Evolutionary conservation across 179 eudicot genomes (phyloP).

Genomic region (Carnegiea gigantea): DNA sequence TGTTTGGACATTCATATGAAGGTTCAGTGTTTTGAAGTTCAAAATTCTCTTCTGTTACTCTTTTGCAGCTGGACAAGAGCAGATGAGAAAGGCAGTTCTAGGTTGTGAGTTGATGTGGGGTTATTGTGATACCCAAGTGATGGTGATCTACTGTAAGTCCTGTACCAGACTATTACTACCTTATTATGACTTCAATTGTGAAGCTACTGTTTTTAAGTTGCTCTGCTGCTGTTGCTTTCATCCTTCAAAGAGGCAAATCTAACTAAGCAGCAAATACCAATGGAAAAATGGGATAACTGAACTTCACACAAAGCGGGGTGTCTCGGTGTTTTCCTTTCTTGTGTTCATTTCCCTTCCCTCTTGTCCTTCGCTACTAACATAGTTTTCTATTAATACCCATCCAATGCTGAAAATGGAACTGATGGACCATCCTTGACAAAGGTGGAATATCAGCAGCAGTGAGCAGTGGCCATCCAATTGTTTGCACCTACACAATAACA

Average conservation of each 20-base stretch:
- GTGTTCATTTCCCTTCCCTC: background rate
- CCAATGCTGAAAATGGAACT: background rate
- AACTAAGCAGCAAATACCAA: background rate
- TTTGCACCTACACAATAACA: too few relatives aligned
- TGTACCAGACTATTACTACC: background rate
- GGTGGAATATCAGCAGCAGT: too few relatives aligned
- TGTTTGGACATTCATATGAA: too few relatives aligned
- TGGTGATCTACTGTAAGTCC: background rate
- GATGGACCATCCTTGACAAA: background rate
- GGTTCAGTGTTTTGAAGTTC: too few relatives aligned
- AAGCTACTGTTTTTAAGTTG: background rate
- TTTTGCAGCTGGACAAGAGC: too few relatives aligned
- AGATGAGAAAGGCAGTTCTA: too few relatives aligned
- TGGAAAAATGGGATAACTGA: background rate
- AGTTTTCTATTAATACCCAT: background rate
- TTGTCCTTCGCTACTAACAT: background rate
- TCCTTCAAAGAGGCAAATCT: background rate
- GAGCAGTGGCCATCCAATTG: too few relatives aligned
- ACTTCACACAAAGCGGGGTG: background rate
- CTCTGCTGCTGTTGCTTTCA: background rate
- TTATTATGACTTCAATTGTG: background rate
- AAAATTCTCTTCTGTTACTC: too few relatives aligned
- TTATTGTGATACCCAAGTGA: background rate
- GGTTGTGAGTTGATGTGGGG: background rate
- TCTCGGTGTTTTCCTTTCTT: background rate